Percentiles rank a stretch among this genome's conserved stretches.
These are phyloP conservation scores for Rugonectria rugulosa DNA, from an alignment of 2,329 filamentous ascomycete genomes.

Conservation along the genomic window DNA sequence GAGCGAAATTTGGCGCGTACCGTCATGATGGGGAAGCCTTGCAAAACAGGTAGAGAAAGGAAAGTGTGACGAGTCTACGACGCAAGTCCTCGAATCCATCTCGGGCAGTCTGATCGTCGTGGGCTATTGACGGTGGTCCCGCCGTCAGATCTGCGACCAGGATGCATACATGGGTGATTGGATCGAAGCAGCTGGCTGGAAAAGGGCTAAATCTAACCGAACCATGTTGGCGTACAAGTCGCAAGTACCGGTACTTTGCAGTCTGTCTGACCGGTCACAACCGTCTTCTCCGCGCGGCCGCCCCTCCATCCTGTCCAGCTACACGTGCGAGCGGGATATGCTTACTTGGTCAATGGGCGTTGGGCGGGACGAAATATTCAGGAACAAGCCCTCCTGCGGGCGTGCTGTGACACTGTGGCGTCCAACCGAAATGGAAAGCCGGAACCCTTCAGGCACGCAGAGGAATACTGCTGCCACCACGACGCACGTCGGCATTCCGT, in stretches of 20 bases:
- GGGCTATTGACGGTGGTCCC: conserved; percentile 15
- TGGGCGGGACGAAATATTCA: conserved; percentile 10
- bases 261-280: conserved; percentile 3
- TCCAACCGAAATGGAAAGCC: background rate
- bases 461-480: conserved; percentile 3
- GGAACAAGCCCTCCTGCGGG: conserved; percentile 12
- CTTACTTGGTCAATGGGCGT: conserved; percentile 9
- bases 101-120: conserved; percentile 5
- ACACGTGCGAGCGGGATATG: conserved; percentile 17
- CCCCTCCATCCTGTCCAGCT: conserved; percentile 7
- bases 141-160: conserved; percentile 16
- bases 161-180: conserved; percentile 11
- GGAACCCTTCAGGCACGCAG: conserved; percentile 2
- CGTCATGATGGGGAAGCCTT: conserved; percentile 5
- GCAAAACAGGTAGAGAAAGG: background rate
- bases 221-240: conserved; percentile 1
- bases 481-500: background rate
- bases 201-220: conserved; percentile 18
- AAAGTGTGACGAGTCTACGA: background rate
- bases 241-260: conserved; percentile 24
- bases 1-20: conserved; percentile 17
- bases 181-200: conserved; percentile 10
- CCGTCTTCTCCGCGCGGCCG: background rate
- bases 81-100: background rate
- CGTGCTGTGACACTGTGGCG: conserved; percentile 16